Evolutionary conservation across 306 rosid genomes (phyloP).

Genomic region (Quercus aquifolioides): DNA sequence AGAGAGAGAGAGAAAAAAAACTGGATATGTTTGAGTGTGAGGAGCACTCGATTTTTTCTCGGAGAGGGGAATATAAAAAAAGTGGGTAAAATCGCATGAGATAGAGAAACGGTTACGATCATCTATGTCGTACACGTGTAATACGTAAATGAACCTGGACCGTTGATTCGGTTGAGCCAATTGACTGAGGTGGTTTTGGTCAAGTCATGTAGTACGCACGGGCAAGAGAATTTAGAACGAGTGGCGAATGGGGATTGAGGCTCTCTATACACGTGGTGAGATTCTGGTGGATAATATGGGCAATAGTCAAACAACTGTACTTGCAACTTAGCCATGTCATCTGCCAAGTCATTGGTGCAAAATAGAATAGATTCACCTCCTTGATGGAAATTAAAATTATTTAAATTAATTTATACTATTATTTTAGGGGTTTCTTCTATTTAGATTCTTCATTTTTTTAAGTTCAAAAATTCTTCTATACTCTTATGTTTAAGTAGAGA

Average conservation of each 20-base stretch:
- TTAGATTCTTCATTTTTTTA: too few relatives aligned
- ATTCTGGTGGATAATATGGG: background rate
- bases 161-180: background rate
- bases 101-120: background rate
- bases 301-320: background rate
- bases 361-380: too few relatives aligned
- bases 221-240: background rate
- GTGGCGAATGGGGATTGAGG: background rate
- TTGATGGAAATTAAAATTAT: too few relatives aligned
- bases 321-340: too few relatives aligned
- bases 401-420: too few relatives aligned
- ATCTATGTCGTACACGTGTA: constrained; percentile 8
- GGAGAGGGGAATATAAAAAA: background rate
- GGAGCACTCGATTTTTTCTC: constrained; percentile 33
- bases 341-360: too few relatives aligned
- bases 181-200: background rate
- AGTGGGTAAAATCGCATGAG: background rate
- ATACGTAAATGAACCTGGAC: background rate
- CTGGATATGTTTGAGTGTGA: constrained; percentile 7
- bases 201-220: background rate
- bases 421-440: accelerated
- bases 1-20: background rate
- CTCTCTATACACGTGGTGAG: background rate
- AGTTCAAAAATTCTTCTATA: too few relatives aligned
- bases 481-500: too few relatives aligned